phyloP scores from a whole-genome alignment of 345 rosid species.

The Gossypioides kirkii region DNA sequence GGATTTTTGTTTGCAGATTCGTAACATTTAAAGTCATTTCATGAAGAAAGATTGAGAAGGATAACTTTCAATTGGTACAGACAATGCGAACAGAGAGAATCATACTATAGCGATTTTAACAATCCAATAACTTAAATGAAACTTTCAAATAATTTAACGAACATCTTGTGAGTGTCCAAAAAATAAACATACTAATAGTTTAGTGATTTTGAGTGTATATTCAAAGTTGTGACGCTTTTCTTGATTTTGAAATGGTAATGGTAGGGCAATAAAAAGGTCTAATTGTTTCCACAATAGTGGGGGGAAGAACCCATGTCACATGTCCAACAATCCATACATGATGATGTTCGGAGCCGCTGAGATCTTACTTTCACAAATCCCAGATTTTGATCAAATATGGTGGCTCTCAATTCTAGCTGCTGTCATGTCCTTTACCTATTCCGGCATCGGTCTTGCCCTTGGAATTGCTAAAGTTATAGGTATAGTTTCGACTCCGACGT shows the following conservation, averaged over 20 bases:
- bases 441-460: conserved; percentile 47
- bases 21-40: too few species aligned
- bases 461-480: conserved; percentile 43
- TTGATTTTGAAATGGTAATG: not conserved
- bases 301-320: conserved; percentile 54
- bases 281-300: conserved; percentile 68
- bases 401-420: conserved; percentile 65
- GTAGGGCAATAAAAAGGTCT: conserved; percentile 79
- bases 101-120: too few species aligned
- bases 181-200: too few species aligned
- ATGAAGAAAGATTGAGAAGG: too few species aligned
- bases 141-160: too few species aligned
- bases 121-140: too few species aligned
- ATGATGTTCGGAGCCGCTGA: conserved; percentile 61
- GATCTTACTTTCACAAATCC: conserved; percentile 71
- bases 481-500: not conserved
- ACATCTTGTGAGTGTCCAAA: too few species aligned
- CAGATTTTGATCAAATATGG: conserved; percentile 52
- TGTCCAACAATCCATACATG: conserved; percentile 72
- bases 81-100: too few species aligned
- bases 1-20: rapidly evolving
- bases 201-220: not conserved
- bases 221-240: not conserved
- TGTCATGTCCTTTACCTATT: conserved; percentile 56
- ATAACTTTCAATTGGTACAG: too few species aligned